Evolutionary conservation across 805 yeast species (phyloP), one percentile per base, ranked within the genome.

Genomic region (Yarrowia hollandica): DNA sequence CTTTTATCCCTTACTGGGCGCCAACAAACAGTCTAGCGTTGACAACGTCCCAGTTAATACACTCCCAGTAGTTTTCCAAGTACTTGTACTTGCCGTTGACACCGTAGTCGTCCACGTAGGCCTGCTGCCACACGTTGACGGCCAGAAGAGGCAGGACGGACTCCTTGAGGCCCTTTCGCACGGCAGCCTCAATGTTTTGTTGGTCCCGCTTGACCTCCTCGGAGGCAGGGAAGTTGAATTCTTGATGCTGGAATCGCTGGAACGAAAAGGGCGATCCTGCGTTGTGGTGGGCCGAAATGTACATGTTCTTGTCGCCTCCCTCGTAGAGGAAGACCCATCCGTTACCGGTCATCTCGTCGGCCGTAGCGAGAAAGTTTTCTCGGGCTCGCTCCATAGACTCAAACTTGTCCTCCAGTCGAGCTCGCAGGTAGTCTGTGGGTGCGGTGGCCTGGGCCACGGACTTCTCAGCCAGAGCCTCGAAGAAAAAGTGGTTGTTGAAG

Each of bases 281-380:
- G 68, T 89, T 90, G 73, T 90, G 90, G n/a, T 96, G 86, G 72
- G 90, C 87, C 60, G 88, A 73, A 8, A 94, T 75, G 55, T 82
- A 84, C 66, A 94, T 77, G 28, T 78, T 60, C 64, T 75, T 73
- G 56, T 64, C 63, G 9, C 70, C 70, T 70, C 77, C 72, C 60
- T 92, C 95, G 19, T 90, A 85, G 16, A 94, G 75, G 94, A 97
- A 94, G 10, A 91, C 87, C 72, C 79, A 84, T 3, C 99, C 99
- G 71, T 89, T 92, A 54, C 98, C 97, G 62, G 85, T 82, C 62
- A 90, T 81, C 4, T 86, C 79, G 52, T 77, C 73, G 10, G 92
- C 89, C 0, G 94, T 83, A 60, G 82, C 80, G 61, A 88, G 68
- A 41, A 94, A 71, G 46, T 88, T 77, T 1, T 87, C 81, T 65